These are phyloP conservation scores for Aurantiochytrium sp. DNA, from an alignment of 108 stramenopile species.

Conservation along the genomic window DNA sequence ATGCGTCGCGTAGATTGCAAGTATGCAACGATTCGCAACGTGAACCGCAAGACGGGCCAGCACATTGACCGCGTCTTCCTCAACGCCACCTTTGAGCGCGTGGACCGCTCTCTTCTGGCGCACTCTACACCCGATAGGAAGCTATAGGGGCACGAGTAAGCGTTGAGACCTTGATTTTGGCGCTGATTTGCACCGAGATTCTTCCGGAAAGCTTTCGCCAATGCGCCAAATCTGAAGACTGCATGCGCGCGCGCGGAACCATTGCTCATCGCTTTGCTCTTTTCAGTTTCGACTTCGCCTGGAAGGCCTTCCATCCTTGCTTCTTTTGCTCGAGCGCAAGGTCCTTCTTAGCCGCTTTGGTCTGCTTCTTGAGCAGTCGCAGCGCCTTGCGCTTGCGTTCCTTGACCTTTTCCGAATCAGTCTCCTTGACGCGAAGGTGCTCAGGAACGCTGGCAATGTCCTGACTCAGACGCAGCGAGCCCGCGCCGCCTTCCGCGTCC, in stretches of 20 bases:
- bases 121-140: too few species aligned
- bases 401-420: not conserved
- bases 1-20: not conserved
- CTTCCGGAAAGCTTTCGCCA: too few species aligned
- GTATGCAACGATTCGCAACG: not conserved
- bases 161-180: too few species aligned
- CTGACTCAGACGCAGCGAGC: not conserved
- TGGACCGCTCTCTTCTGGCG: too few species aligned
- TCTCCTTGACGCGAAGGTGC: not conserved
- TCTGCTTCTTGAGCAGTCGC: not conserved
- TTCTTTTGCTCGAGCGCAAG: constrained; percentile 10
- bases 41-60: not conserved
- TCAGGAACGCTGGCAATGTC: not conserved
- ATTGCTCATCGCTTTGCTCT: not conserved
- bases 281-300: not conserved
- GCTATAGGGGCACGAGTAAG: too few species aligned
- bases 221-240: too few species aligned
- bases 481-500: not conserved
- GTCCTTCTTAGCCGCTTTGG: constrained; percentile 3
- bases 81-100: not conserved
- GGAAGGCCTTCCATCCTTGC: not conserved
- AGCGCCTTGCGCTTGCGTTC: not conserved
- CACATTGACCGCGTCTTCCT: constrained; percentile 20
- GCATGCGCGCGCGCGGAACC: too few species aligned
- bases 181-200: too few species aligned